Evolutionary conservation across 1,139 yeast species (phyloP), one percentile per base, ranked within the genome.

Genomic region (Taiozyma sp.): DNA sequence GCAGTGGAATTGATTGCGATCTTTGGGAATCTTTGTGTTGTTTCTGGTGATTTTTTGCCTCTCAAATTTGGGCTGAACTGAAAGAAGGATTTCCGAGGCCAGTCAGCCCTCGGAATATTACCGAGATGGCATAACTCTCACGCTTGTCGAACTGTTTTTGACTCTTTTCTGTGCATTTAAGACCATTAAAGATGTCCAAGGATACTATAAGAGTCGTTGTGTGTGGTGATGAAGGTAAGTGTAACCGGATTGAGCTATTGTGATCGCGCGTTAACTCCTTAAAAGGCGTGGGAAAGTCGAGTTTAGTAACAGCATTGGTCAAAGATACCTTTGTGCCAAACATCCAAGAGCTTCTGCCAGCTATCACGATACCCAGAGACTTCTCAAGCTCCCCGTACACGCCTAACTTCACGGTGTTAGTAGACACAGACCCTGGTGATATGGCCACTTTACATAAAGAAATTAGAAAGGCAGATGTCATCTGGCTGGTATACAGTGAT

Each of bases 401-500:
- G 3, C 92, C 95, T 4, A 76, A 76, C 47, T 77, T 82, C 5
- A 87, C 96, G 0, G 76, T 88, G 9, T 73, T 92, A 13, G 79
- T 91, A 1, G 99, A 93, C 64, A 92, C 98, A 0, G 72, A 84
- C 1, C 75, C 93, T 1, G 77, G 84, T 2, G 96, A 89, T 62
- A 70, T 81, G 42, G 71, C 71, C 0, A 66, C 71, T 1, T 70
- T 93, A 12, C 90, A 87, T 54, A 76, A 78, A 46, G 97, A 91
- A 66, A 78, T 93, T 57, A 79, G 96, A 51, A 76, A 81, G 47
- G 96, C 98, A 0, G 93, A 89, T 67, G 97, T 91, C 13, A 87
- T 93, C 10, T 88, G 97, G 93, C 75, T 93, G 29, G 92, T 93
- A 0, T 93, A 91, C 65, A 80, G 95, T 1, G 98, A 92, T 62